Evolutionary conservation across 768 basidiomycete species (phyloP), one percentile per base, ranked within the genome.

Genomic region (Termitomyces heimii): DNA sequence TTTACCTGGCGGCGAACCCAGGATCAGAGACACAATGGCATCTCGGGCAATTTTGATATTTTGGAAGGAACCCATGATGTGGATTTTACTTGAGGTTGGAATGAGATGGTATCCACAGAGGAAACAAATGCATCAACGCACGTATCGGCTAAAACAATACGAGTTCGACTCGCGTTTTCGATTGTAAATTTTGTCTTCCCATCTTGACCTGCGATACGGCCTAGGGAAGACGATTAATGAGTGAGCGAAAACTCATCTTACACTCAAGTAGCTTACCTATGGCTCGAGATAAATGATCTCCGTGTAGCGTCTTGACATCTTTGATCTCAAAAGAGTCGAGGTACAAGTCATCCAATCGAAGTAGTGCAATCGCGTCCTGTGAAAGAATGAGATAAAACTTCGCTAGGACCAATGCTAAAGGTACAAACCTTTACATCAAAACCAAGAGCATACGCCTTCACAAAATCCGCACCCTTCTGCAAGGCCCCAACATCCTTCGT

Each of bases 121-220:
- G 24, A 43, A 31, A 28, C 26, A 8, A 29, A 29, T 26, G 24
- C n/a, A 28, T 43, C 54, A 47, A 82, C 90, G 54, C 67, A 95
- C 95, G 94, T 94, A 69, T 99, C 97, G 12, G 97, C 97, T 42
- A 99, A 84, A 46, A 99, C 92, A 56, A 99, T 98, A n/a, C 97
- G 88, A 28, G 97, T 99, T 56, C 96, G 82, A 63, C 88, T 95
- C 3, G 94, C 83, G 66, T 98, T 99, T 76, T 99, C 97, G 55
- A 99, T 98, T 2, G 95, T 94, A 71, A 98, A 98, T 70, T 97
- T 95, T 12, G 95, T 98, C 76, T 98, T 98, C 44, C 97, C 97
- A 61, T 97, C 94, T 69, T 99, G 94, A 5, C 97, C 97, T 12
- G 97, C 97, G 68, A 99, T 98, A 63, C 97, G 95, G 63, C 94